A percentile compares a stretch with the other conserved stretches of the same genome.
phyloP scores from a whole-genome alignment of 768 basidiomycete species.

The Neoboletus magnificus region DNA sequence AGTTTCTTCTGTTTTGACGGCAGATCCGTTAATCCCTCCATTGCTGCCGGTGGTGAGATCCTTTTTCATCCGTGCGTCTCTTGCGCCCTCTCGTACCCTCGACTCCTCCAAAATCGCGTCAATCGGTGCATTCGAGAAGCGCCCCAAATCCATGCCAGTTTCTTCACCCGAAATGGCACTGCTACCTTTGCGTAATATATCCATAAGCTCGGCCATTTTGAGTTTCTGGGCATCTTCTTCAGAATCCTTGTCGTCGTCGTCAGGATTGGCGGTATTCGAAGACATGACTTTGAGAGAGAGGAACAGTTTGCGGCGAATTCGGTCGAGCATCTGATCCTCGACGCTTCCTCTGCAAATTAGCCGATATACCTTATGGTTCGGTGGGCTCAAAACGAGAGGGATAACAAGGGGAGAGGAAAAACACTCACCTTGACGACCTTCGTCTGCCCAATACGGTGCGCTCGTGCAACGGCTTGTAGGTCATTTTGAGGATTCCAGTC shows the following conservation, averaged over 20 bases:
- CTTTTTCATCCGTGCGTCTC: conserved; percentile 45
- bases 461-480: conserved; percentile 81
- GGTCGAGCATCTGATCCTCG: conserved; percentile 73
- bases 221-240: conserved; percentile 32
- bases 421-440: conserved; percentile 58
- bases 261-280: conserved; percentile 26
- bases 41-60: conserved; percentile 28
- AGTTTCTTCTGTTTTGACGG: conserved; percentile 18
- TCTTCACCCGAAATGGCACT: conserved; percentile 46
- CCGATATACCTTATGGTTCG: conserved; percentile 52
- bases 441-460: conserved; percentile 78
- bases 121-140: conserved; percentile 45
- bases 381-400: background rate
- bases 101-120: conserved; percentile 46
- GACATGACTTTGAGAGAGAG: conserved; percentile 63
- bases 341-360: conserved; percentile 67
- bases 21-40: background rate
- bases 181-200: conserved; percentile 56
- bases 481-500: conserved; percentile 77
- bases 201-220: conserved; percentile 46
- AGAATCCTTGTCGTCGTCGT: conserved; percentile 13
- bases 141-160: conserved; percentile 38
- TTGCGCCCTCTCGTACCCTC: conserved; percentile 37
- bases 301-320: conserved; percentile 68
- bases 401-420: too few species aligned